Evolutionary conservation across 2,329 filamentous ascomycete genomes (phyloP), one percentile per base, ranked within the genome.

Genomic region (Gaeumannomyces tritici): DNA sequence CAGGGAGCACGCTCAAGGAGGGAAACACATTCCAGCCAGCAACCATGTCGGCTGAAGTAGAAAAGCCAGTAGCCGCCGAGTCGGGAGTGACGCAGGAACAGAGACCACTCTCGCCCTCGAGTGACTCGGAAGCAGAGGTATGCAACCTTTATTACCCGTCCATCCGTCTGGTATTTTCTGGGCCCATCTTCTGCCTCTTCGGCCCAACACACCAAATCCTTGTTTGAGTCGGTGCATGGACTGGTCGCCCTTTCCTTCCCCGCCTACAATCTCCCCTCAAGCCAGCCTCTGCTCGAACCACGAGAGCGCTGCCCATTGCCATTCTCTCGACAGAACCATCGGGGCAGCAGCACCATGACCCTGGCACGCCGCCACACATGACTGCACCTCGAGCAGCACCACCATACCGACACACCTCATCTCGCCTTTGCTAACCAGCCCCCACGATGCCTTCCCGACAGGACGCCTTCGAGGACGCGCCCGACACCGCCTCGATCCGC

Each of bases 391-490:
- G n/a, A n/a, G n/a, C 18, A 59, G 18, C 31, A 18, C 31, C 31
- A 42, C 26, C 57, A 59, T 4, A 59, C 31, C 42, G 42, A 51
- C 21, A 51, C 42, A 24, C 42, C 11, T 7, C 18, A 51, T 13
- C 42, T 8, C 18, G 21, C 42, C n/a, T 51, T 24, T 31, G 35
- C 57, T 59, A 59, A 59, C n/a, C 15, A 2, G 21, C 26, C 24
- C 59, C 42, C 5, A 24, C 47, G 31, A 63, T 60, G 57, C 47
- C 33, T 18, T 26, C 56, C 12, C 12, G 35, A 56, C 67, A 91
- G 88, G 88, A 93, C 69, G 84, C 83, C 21, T 96, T 96, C 70
- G 91, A 96, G 76, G 91, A 96, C 79, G 91, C 90, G 62, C 78
- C 85, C 68, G 89, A 90, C 73, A 83, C 80, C 64, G 75, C 79